Conservation (phyloP, 176 grass and related monocot species). For the Carex littledalei region DNA sequence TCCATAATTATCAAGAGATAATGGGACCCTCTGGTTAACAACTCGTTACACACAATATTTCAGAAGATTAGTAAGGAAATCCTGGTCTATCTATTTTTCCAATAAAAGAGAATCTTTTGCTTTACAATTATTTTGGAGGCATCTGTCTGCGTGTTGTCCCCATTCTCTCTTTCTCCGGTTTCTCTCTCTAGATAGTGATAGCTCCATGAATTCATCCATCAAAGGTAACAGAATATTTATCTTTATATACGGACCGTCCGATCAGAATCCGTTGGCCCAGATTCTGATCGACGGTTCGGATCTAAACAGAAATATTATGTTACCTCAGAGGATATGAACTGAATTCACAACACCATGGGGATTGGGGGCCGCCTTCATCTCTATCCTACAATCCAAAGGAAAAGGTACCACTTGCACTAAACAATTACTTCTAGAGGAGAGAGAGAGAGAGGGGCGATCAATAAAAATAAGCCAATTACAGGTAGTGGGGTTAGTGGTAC, state of each 20-base stretch:
- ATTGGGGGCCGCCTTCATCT: slow-evolving; percentile 11
- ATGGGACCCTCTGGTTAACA: too few species aligned
- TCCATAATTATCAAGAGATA: too few species aligned
- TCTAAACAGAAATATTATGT: too few species aligned
- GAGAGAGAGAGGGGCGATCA: neutral
- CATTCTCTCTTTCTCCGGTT: neutral
- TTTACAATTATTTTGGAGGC: slow-evolving; percentile 16
- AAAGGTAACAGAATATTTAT: too few species aligned
- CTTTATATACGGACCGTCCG: too few species aligned
- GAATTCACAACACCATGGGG: neutral
- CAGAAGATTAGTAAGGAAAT: neutral
- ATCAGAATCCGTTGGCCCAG: too few species aligned
- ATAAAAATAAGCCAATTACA: neutral
- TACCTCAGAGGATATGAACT: too few species aligned
- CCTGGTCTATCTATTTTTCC: neutral
- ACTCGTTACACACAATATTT: neutral
- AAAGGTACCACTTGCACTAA: neutral
- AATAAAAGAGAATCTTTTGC: neutral
- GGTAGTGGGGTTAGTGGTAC: slow-evolving; percentile 21
- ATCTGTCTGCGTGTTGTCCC: slow-evolving; percentile 18
- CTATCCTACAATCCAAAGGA: slow-evolving; percentile 13
- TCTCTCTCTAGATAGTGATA: slow-evolving; percentile 9
- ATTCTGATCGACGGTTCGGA: too few species aligned
- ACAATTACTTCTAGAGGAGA: neutral
- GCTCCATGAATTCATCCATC: neutral